Base-by-base conservation (phyloP, 495 filamentous ascomycete genomes). In the Cudoniella acicularis region DNA sequence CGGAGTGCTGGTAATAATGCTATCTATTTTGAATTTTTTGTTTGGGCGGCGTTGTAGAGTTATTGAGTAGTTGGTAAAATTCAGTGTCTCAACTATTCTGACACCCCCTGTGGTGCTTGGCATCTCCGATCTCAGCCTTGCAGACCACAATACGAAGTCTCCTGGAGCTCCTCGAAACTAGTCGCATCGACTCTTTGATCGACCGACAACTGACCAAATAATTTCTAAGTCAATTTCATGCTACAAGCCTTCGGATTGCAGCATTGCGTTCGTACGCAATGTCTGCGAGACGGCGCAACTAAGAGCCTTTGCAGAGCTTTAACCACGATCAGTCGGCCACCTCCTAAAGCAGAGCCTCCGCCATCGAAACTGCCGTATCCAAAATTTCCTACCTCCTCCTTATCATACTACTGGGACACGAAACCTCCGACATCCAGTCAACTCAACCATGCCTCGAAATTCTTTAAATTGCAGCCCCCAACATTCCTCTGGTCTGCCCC, bases 401-500 rank as follows among this genome's bases (percentile, higher is more conserved):
- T 75, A 18, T 76, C 79, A 17, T 78, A 75, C 63, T 85, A 87
- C 74, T 83, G 80, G 77, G 78, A 83, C 51, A 84, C 84, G 6
- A 56, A 68, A 50, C 70, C 75, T 3, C 86, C 92, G 0, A 84
- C 72, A 1, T 25, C 69, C 0, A 49, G 63, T 0, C 80, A 91
- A 69, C 76, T 87, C 23, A 61, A 66, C 24, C 77, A 79, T 54
- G 83, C 87, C 22, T 67, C 79, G 41, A 75, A 72, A 17, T 78
- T 92, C 69, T 96, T 96, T 73, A 79, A 77, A 13, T 64, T 70
- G 22, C 76, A 82, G 26, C 76, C 76, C 0, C 84, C 90, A 0
- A 67, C 74, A 10, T 87, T 93, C 68, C 74, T 92, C 36, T 92
- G 86, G 77, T 84, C 83, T 18, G 83, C 86, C 3, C 73, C 77